Conservation (phyloP, 2,329 filamentous ascomycete genomes). For the Aspergillus pseudonomiae region DNA sequence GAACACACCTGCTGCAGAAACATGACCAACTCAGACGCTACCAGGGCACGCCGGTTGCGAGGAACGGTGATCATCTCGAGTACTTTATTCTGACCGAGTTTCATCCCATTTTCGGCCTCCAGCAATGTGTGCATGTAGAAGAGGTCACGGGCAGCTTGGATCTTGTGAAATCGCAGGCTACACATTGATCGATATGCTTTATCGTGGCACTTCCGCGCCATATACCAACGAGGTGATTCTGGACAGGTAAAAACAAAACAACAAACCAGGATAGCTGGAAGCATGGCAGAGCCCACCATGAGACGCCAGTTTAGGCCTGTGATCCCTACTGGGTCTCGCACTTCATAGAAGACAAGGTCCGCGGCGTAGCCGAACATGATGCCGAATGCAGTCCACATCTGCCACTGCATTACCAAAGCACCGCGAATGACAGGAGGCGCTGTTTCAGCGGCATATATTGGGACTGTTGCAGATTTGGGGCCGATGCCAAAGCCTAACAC, state of each 20-base stretch:
- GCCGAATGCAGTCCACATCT: constrained; percentile 59
- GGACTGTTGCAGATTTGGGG: constrained; percentile 73
- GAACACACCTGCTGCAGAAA: constrained; percentile 63
- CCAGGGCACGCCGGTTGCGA: constrained; percentile 63
- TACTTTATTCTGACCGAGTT: constrained; percentile 53
- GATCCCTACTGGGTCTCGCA: constrained; percentile 50
- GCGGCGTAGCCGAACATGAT: constrained; percentile 62
- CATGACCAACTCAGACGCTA: constrained; percentile 68
- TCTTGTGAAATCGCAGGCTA: constrained; percentile 47
- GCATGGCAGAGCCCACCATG: constrained; percentile 69
- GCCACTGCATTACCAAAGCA: constrained; percentile 82
- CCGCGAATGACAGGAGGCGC: constrained; percentile 70
- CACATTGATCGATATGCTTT: constrained; percentile 49
- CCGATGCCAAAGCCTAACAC: constrained; percentile 78
- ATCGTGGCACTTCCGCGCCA: constrained; percentile 46
- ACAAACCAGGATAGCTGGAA: constrained; percentile 43
- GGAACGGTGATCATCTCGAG: constrained; percentile 63
- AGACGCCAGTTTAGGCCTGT: constrained; percentile 67
- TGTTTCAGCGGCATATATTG: constrained; percentile 76
- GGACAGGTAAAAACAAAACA: constrained; percentile 64
- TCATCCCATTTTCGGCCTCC: constrained; percentile 56
- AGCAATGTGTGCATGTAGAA: constrained; percentile 59
- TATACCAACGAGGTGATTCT: constrained; percentile 54
- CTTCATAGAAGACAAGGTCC: constrained; percentile 64
- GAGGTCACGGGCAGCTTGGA: constrained; percentile 49